Base-by-base conservation (phyloP, 768 basidiomycete genomes). In the Crepidotus variabilis region DNA sequence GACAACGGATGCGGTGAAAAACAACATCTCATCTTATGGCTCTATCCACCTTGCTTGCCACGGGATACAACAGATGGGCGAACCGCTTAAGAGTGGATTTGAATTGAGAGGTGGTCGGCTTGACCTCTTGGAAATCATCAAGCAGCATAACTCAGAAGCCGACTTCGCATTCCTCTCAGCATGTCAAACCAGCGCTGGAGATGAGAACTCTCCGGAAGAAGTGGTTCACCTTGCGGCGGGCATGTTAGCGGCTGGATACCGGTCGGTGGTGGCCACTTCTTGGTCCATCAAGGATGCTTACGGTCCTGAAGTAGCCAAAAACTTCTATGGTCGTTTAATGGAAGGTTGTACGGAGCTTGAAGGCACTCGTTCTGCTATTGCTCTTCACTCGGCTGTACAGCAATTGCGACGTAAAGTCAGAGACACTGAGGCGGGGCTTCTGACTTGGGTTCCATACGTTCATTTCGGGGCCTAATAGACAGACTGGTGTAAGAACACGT, bases 141-240 rank as follows among this genome's bases (percentile, higher is more conserved):
- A 21, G 63, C 47, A 60, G 13, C 24, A 62, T 57, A 50, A 68
- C 52, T 50, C 59, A 7, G 21, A 59, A 55, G 57, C 65, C 28
- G 60, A 66, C 23, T 61, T 79, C 16, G 78, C 74, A 0, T 74
- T 77, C 60, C 70, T 79, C 9, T 75, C 77, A 0, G 76, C 78
- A 0, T 78, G 78, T 47, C 67, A 77, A 51, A 78, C 73, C 3
- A 68, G 71, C 1, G 61, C 59, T 11, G 71, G 73, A 0, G 66
- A 67, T n/a, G 54, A 64, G 28, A 58, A 56, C 21, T 57, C 71
- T 5, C 54, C 69, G 0, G 69, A 75, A 6, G 76, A 78, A 51
- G 69, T 66, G 0, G 65, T 77, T 4, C 74, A 76, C 64, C 57
- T 77, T 1, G 72, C 75, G 0, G 71, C 74, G 0, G 75, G 75